These are phyloP conservation scores for Protomyces lactucae-debilis DNA, from an alignment of 1,139 yeast genomes.

Conservation along the genomic window DNA sequence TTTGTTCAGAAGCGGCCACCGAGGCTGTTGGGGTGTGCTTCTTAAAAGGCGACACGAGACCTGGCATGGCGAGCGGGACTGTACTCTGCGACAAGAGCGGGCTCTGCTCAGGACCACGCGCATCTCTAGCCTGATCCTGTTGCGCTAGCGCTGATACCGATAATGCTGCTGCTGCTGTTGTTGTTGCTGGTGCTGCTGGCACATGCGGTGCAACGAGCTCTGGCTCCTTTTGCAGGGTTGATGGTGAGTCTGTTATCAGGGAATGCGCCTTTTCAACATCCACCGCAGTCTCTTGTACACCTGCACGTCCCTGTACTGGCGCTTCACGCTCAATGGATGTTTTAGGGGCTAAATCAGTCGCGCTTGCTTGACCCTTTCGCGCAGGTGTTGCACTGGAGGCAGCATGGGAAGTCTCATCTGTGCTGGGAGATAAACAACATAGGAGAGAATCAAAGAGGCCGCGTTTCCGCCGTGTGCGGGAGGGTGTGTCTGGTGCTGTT, in stretches of 20 bases:
- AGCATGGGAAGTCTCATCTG: not conserved
- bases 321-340: not conserved
- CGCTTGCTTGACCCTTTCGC: not conserved
- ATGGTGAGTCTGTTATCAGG: not conserved
- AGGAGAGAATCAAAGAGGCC: not conserved
- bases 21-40: not conserved
- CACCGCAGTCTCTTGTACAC: not conserved
- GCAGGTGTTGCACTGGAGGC: not conserved
- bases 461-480: constrained; percentile 2
- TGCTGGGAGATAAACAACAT: not conserved
- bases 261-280: not conserved
- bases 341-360: not conserved
- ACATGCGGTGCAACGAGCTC: not conserved
- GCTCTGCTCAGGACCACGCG: not conserved
- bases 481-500: not conserved
- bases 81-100: not conserved
- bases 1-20: not conserved
- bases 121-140: not conserved
- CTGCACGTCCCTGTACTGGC: not conserved
- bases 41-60: not conserved
- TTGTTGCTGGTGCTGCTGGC: not conserved
- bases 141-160: not conserved
- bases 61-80: not conserved
- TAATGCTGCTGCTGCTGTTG: not conserved
- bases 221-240: not conserved